Evolutionary conservation across 2,329 filamentous ascomycete genomes (phyloP), one percentile per base, ranked within the genome.

Genomic region (Exophiala mesophila): DNA sequence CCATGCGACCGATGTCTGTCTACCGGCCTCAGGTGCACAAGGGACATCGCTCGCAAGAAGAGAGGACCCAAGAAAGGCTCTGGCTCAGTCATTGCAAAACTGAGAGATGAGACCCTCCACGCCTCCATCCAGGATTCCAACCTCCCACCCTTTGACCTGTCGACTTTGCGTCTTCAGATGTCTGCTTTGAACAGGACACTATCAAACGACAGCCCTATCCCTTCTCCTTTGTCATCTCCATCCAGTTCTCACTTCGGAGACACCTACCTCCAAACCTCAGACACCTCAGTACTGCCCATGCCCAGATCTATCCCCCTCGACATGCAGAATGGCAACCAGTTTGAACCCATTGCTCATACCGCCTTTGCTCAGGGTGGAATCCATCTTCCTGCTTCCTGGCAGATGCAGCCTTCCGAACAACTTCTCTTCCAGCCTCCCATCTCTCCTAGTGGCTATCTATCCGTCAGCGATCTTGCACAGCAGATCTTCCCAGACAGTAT

Each of bases 21-120:
- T 26, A 39, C 52, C 17, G 44, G 47, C 2, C 20, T 56, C 28
- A 47, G 36, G 30, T 56, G 52, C 34, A 55, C 52, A 39, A 47
- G 54, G 23, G 52, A 55, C 13, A 53, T 55, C 43, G 45, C 42
- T 16, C 47, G 54, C 26, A 55, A 55, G 44, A 56, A 55, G 39
- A 44, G 52, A 44, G 52, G 54, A 17, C 54, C 54, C 13, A 56
- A 56, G 45, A 56, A 55, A 35, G 54, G 54, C 20, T 55, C 54
- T 30, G 54, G 54, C n/a, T 55, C 52, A 5, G 52, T 56, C 18
- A 55, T 56, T 28, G 52, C 54, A 20, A 54, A 50, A 41, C 42
- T 56, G 36, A 44, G 54, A 24, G 54, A 54, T 41, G 54, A 56
- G 36, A 44, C 36, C 21, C 46, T 47, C 13, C 39, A 50, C 9